Evolutionary conservation across 768 basidiomycete genomes (phyloP).

Genomic region (Lactifluus subvellereus): DNA sequence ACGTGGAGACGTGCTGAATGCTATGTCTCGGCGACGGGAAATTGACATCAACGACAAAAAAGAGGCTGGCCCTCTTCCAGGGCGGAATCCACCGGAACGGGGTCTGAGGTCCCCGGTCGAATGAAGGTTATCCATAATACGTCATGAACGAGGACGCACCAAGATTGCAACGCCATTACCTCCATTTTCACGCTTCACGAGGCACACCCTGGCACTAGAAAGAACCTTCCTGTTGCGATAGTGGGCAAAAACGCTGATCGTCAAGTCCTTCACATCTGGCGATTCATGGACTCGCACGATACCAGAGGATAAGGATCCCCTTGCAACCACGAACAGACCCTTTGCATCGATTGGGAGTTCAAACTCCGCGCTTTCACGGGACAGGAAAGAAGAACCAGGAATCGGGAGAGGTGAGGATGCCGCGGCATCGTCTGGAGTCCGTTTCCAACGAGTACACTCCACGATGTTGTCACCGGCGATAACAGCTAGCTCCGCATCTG

Average conservation of each 20-base stretch:
- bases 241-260: slow-evolving; percentile 1
- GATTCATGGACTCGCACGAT: slow-evolving; percentile 5
- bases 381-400: not conserved
- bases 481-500: not conserved
- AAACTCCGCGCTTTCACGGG: slow-evolving; percentile 6
- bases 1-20: not conserved
- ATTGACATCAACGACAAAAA: slow-evolving; percentile 7
- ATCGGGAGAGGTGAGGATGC: not conserved
- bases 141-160: not conserved
- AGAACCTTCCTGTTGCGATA: not conserved
- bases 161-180: slow-evolving; percentile 3
- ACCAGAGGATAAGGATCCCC: slow-evolving; percentile 12
- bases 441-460: not conserved
- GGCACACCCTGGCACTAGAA: slow-evolving; percentile 1
- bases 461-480: not conserved
- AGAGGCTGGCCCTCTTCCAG: not conserved
- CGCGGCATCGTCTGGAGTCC: not conserved
- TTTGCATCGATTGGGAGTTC: slow-evolving; percentile 6
- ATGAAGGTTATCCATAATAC: not conserved
- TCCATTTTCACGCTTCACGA: not conserved
- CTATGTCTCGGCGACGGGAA: slow-evolving; percentile 2
- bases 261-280: slow-evolving; percentile 1
- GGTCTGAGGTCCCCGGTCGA: not conserved
- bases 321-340: not conserved
- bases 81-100: slow-evolving; percentile 5